Evolutionary conservation across 129 eudicot species (phyloP).

Genomic region (Helichrysum umbraculigerum): DNA sequence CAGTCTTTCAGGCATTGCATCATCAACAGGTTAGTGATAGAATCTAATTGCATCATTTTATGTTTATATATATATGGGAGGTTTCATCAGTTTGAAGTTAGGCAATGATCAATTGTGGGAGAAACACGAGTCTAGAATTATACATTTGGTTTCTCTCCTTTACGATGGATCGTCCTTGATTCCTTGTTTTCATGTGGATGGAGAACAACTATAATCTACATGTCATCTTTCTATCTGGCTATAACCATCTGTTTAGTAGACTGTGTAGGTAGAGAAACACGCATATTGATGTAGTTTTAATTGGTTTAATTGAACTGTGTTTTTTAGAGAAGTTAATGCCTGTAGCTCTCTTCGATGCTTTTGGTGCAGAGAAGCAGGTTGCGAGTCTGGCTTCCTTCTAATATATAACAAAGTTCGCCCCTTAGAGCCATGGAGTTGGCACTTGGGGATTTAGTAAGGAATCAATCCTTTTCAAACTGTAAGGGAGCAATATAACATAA

Average conservation of each 20-base stretch:
- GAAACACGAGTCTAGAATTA: background rate
- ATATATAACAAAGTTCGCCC: slow-evolving; percentile 57
- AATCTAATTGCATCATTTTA: slow-evolving; percentile 3
- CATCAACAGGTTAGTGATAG: slow-evolving; percentile 83
- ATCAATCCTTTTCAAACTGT: slow-evolving; percentile 35
- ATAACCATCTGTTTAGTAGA: background rate
- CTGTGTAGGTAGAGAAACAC: background rate
- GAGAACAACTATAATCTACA: background rate
- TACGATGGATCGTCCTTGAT: slow-evolving; percentile 12
- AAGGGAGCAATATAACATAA: slow-evolving; percentile 26
- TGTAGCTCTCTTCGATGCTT: slow-evolving; percentile 76
- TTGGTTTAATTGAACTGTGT: slow-evolving; percentile 1
- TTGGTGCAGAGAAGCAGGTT: slow-evolving; percentile 94
- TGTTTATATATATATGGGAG: background rate
- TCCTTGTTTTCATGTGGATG: slow-evolving; percentile 9
- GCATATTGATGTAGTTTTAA: background rate
- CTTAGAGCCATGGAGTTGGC: slow-evolving; percentile 64
- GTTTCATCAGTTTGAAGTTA: background rate
- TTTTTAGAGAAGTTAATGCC: slow-evolving; percentile 53
- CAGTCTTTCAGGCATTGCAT: slow-evolving; percentile 92
- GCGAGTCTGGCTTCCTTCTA: slow-evolving; percentile 62
- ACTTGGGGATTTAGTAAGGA: slow-evolving; percentile 45
- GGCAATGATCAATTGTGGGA: slow-evolving; percentile 1
- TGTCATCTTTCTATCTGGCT: background rate
- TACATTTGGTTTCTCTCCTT: background rate